A percentile compares a stretch with the other conserved stretches of the same genome.
phyloP scores from a whole-genome alignment of 225 moss, liverwort and hornwort genomes.

The Anthoceros angustus region DNA sequence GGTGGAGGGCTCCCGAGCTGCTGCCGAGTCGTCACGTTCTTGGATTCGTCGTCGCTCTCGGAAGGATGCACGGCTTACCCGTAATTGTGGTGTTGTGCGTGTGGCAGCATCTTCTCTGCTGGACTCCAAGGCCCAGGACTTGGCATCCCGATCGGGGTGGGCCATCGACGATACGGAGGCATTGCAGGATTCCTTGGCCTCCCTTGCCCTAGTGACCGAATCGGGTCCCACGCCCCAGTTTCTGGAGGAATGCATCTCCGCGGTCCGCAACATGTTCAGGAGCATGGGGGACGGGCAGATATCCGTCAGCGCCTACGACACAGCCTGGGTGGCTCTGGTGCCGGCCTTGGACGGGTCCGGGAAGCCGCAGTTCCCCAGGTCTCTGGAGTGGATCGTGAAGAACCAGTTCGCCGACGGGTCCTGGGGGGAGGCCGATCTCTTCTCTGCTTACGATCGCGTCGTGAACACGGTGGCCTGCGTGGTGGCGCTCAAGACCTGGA shows the following conservation, averaged over 20 bases:
- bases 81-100: no score
- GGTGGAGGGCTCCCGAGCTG: no score
- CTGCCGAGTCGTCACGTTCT: no score
- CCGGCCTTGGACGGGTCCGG: conserved; percentile 34
- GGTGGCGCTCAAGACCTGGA: conserved; percentile 49
- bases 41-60: no score
- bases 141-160: no score
- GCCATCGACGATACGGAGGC: no score
- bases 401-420: conserved; percentile 58
- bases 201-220: no score
- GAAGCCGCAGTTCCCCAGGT: conserved; percentile 41
- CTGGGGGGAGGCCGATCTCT: conserved; percentile 34
- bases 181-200: no score
- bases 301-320: conserved; percentile 54
- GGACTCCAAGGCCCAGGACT: no score
- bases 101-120: no score
- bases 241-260: conserved; percentile 14
- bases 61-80: no score
- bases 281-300: conserved; percentile 35
- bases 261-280: conserved; percentile 22
- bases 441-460: conserved; percentile 30
- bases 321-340: conserved; percentile 67
- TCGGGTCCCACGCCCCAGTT: not conserved
- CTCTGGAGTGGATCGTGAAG: conserved; percentile 47
- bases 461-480: conserved; percentile 54